phyloP scores from a whole-genome alignment of 306 rosid species.

The Bauhinia variegata region DNA sequence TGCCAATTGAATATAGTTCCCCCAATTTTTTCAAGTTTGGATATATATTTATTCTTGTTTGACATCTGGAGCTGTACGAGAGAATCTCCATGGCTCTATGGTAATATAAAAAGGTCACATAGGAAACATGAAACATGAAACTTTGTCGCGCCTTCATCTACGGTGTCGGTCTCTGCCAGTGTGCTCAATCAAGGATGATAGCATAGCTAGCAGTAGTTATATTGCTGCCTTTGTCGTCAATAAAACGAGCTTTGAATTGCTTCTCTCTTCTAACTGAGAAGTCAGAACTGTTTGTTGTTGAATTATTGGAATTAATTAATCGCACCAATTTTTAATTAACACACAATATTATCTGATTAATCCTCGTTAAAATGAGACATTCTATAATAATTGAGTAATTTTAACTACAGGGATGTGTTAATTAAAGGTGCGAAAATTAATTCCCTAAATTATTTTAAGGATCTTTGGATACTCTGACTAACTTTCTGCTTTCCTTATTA shows the following conservation, averaged over 20 bases:
- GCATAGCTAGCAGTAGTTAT: slow-evolving; percentile 24
- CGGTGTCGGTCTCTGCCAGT: neutral
- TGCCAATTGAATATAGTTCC: slow-evolving; percentile 21
- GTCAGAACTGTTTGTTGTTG: too few species aligned
- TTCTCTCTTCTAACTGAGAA: neutral
- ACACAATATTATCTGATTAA: too few species aligned
- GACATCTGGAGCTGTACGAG: slow-evolving; percentile 41
- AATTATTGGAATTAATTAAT: too few species aligned
- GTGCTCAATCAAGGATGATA: neutral
- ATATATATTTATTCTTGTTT: slow-evolving; percentile 8
- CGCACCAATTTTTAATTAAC: too few species aligned
- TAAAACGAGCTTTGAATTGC: slow-evolving; percentile 1
- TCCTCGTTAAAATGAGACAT: too few species aligned
- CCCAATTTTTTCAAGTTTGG: neutral
- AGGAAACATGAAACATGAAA: slow-evolving; percentile 6
- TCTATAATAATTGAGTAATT: too few species aligned
- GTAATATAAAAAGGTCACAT: slow-evolving; percentile 20
- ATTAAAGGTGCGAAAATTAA: too few species aligned
- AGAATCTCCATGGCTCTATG: slow-evolving; percentile 46
- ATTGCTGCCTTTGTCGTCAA: slow-evolving; percentile 1
- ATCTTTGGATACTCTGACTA: slow-evolving; percentile 63
- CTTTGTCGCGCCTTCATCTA: slow-evolving; percentile 28
- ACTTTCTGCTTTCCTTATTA: slow-evolving; percentile 18
- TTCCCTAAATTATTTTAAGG: too few species aligned
- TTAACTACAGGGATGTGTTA: too few species aligned